Evolutionary conservation across 257 asterid species (phyloP), one percentile per base, ranked within the genome.

Genomic region (Forsythia suspensa): DNA sequence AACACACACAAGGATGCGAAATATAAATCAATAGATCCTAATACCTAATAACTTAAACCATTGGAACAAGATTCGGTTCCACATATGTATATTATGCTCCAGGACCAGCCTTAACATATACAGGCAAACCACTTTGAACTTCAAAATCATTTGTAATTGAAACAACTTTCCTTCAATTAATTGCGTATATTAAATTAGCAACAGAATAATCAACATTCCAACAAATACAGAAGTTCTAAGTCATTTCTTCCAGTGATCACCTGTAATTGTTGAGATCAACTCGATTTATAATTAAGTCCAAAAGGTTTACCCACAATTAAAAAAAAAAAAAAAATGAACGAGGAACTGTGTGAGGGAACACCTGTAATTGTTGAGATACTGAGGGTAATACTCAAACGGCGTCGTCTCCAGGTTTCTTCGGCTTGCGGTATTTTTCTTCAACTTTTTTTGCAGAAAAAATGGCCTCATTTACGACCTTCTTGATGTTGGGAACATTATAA

Each of bases 391-490:
- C n/a, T 74, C 70, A 84, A 65, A 77, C 84, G 73, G 70, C 82
- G 78, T 82, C 85, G 39, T 82, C 86, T 18, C 89, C 88, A 21
- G 91, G 90, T 74, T 85, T 86, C 76, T 85, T 80, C 16, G 94
- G 94, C 82, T 87, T 88, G 74, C 90, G 91, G 69, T 90, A 88
- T 78, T 88, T 85, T 77, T 87, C 90, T 82, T 88, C 89, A 21
- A 84, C 87, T 21, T 79, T 80, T 71, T 90, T 85, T 40, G 92
- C 95, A 44, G 82, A 82, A 42, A 85, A 85, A 68, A 90, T 84
- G 69, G 83, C 83, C 37, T 80, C 80, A 29, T 85, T 9, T 29
- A 84, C 73, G 38, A 87, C 46, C 80, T 84, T 84, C 75, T 76
- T 79, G 59, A 88, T 85, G 29, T 88, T 88, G 41, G 90, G 92